Conservation (phyloP, 1,139 yeast species). For the Casaregolazyma suthepensis region DNA sequence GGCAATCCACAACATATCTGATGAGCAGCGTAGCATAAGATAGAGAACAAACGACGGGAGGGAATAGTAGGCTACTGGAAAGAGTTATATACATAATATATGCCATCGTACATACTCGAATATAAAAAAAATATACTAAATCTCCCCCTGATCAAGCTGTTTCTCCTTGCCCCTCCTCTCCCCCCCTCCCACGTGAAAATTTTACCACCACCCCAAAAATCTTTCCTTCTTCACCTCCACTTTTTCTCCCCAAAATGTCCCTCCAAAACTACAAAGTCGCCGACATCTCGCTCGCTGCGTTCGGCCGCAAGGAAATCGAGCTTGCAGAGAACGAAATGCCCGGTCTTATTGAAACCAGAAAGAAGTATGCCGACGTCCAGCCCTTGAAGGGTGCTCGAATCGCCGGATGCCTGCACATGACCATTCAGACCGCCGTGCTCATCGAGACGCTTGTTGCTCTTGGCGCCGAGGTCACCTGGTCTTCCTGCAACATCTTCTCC, state of each 20-base stretch:
- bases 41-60: too few relatives aligned
- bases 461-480: conserved; percentile 99
- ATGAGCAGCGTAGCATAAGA: too few relatives aligned
- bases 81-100: too few relatives aligned
- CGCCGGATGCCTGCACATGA: conserved; percentile 99
- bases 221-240: conserved; percentile 4
- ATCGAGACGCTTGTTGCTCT: conserved; percentile 95
- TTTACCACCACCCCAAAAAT: neutral
- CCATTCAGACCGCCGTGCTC: conserved; percentile 98
- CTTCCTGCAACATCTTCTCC: conserved; percentile 98
- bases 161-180: neutral
- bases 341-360: conserved; percentile 97
- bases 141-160: neutral
- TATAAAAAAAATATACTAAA: too few relatives aligned
- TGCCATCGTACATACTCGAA: too few relatives aligned
- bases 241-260: neutral
- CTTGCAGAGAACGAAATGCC: conserved; percentile 99
- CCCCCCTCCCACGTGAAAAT: conserved; percentile 5
- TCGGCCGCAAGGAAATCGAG: conserved; percentile 99
- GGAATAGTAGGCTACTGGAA: too few relatives aligned
- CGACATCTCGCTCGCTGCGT: conserved; percentile 97
- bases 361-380: conserved; percentile 84
- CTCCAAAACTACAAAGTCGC: conserved; percentile 80
- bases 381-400: conserved; percentile 98
- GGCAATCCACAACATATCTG: too few relatives aligned